These are phyloP conservation scores for Calonectria hongkongensis DNA, from an alignment of 2,329 filamentous ascomycete species.

Conservation along the genomic window DNA sequence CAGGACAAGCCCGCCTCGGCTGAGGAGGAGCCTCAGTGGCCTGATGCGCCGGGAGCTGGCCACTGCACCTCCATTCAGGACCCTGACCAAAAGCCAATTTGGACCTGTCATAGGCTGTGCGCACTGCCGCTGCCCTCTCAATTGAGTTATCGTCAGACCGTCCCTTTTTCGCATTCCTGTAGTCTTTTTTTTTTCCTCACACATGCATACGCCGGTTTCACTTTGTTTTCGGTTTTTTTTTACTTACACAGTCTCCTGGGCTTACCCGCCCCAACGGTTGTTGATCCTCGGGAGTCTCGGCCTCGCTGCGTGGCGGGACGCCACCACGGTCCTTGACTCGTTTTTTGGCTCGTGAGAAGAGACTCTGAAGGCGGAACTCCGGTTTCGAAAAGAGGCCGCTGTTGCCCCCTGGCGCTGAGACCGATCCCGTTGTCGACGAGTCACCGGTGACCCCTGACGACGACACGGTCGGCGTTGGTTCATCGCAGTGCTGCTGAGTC, in stretches of 20 bases:
- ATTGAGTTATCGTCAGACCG: constrained; percentile 10
- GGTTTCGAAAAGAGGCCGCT: constrained; percentile 46
- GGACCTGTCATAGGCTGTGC: constrained; percentile 34
- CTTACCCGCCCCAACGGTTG: constrained; percentile 32
- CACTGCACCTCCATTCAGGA: constrained; percentile 27
- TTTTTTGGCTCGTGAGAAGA: constrained; percentile 50
- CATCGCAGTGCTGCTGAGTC: constrained; percentile 21
- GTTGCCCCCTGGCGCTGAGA: constrained; percentile 30
- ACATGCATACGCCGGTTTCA: constrained; percentile 12
- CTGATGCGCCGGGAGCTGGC: constrained; percentile 47
- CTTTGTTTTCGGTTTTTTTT: background rate
- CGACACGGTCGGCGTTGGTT: background rate
- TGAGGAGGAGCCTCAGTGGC: constrained; percentile 47
- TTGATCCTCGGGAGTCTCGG: constrained; percentile 27
- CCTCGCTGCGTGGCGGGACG: constrained; percentile 16
- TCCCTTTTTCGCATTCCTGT: background rate
- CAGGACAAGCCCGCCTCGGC: constrained; percentile 34
- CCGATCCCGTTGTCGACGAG: constrained; percentile 6
- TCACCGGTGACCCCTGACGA: constrained; percentile 1
- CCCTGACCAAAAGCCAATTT: constrained; percentile 28
- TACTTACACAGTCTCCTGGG: constrained; percentile 48
- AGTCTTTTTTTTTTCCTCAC: background rate
- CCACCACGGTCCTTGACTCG: constrained; percentile 49
- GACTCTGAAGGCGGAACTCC: constrained; percentile 48
- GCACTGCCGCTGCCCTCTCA: constrained; percentile 23